Evolutionary conservation across 176 grass and related monocot species (phyloP), one percentile per base, ranked within the genome.

Genomic region (Aegilops speltoides): DNA sequence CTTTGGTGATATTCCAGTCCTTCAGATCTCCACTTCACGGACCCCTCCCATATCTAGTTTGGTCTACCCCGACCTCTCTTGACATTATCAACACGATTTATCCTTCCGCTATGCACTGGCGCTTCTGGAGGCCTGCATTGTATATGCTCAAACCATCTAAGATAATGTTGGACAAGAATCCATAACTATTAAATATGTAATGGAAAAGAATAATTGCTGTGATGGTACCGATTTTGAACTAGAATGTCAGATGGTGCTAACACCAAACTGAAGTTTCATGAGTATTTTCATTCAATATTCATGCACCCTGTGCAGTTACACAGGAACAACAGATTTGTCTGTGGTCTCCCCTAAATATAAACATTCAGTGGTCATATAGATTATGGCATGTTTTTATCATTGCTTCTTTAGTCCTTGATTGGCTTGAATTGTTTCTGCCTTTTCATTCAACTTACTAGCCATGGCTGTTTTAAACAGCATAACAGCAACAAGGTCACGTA

Each of bases 401-500:
- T 13, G 2, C 48, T 64, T 64, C 4, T 20, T 11, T 65, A 16
- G 6, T 73, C 0, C 34, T 86, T 72, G 78, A 66, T 79, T 87
- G 25, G 10, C 10, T 92, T 68, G 4, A 24, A 36, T 57, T 74
- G 25, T 62, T 63, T 26, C 69, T 74, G 9, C 16, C 34, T 15
- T 74, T 78, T 22, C 25, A 38, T 59, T 61, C 26, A 56, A 28
- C 69, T 88, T 88, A 84, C 24, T 85, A 83, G 46, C 4, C 14
- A 85, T 77, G 33, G 6, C 63, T 93, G 25, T 84, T 88, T 77
- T 78, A 52, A 94, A 90, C 92, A 98, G 96, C 79, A 88, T 98
- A 80, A 98, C 96, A 78, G 87, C 92, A 78, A 93, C 90, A 56
- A 89, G 92, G 38, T 84, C 94, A 46, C 88, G 97, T 64, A 86